These are phyloP conservation scores for Aegilops umbellulata DNA, from an alignment of 176 grass and related monocot species.

Conservation along the genomic window DNA sequence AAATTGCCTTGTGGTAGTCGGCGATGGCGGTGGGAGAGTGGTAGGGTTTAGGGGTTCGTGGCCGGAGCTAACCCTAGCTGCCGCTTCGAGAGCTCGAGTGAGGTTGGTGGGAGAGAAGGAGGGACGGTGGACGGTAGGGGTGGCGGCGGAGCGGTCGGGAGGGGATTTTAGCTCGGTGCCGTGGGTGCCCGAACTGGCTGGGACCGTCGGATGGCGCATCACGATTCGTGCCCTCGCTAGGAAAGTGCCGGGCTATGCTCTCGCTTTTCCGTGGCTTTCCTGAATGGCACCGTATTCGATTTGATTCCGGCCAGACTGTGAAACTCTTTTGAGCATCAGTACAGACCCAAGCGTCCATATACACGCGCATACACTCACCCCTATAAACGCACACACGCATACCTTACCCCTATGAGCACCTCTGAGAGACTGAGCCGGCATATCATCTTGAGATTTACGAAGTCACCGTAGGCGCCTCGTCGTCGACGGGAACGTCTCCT, in stretches of 20 bases:
- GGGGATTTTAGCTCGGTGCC: neutral
- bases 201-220: neutral
- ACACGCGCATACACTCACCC: no score
- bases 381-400: no score
- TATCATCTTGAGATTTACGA: no score
- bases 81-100: neutral
- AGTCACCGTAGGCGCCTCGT: no score
- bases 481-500: no score
- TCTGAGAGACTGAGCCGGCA: no score
- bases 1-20: neutral
- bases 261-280: neutral
- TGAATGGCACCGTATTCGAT: neutral
- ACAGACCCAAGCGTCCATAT: no score
- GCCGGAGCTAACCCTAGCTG: slow-evolving; percentile 50
- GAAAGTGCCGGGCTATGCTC: neutral
- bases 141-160: slow-evolving; percentile 7
- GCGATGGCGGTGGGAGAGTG: neutral
- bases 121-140: neutral
- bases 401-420: no score
- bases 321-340: no score
- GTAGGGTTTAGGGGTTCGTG: slow-evolving; percentile 27
- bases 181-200: neutral
- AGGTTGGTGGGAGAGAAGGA: neutral
- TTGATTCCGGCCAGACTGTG: no score
- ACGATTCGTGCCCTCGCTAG: neutral